Conservation (phyloP, 371 early-diverging fungal genomes). For the Mucor racemosus region DNA sequence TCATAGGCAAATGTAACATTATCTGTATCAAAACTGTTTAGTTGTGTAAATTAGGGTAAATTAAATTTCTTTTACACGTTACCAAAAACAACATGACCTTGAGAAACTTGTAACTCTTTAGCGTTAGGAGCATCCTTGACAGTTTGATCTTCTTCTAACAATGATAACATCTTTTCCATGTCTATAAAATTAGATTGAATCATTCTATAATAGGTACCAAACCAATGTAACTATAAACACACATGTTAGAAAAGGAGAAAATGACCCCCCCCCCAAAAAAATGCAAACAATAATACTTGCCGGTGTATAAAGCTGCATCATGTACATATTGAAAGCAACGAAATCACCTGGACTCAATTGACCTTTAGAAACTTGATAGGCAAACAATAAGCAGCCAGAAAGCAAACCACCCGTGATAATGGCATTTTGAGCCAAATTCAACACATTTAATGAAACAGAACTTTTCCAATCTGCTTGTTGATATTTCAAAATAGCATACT, state of each 20-base stretch:
- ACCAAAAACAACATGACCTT: constrained; percentile 71
- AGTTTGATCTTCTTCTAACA: constrained; percentile 76
- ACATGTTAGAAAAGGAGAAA: background rate
- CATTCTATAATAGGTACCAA: constrained; percentile 61
- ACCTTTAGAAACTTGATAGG: constrained; percentile 74
- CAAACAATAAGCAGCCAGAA: constrained; percentile 78
- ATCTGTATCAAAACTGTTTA: constrained; percentile 20
- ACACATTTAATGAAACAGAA: constrained; percentile 70
- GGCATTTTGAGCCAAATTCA: constrained; percentile 85
- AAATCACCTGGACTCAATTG: constrained; percentile 84
- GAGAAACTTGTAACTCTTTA: constrained; percentile 49
- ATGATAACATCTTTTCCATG: constrained; percentile 91
- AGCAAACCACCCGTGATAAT: constrained; percentile 86
- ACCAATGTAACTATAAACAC: constrained; percentile 26
- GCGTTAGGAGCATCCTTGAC: constrained; percentile 68
- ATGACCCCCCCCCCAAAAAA: background rate
- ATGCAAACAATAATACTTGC: background rate
- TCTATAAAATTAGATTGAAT: constrained; percentile 88
- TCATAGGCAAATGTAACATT: constrained; percentile 86
- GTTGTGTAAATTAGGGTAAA: background rate
- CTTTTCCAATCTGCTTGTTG: constrained; percentile 83
- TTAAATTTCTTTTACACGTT: background rate
- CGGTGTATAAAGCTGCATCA: constrained; percentile 80
- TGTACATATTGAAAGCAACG: constrained; percentile 85
- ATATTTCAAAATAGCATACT: constrained; percentile 73